Conservation (phyloP, 176 grass and related monocot species). For the Phyllostachys edulis region DNA sequence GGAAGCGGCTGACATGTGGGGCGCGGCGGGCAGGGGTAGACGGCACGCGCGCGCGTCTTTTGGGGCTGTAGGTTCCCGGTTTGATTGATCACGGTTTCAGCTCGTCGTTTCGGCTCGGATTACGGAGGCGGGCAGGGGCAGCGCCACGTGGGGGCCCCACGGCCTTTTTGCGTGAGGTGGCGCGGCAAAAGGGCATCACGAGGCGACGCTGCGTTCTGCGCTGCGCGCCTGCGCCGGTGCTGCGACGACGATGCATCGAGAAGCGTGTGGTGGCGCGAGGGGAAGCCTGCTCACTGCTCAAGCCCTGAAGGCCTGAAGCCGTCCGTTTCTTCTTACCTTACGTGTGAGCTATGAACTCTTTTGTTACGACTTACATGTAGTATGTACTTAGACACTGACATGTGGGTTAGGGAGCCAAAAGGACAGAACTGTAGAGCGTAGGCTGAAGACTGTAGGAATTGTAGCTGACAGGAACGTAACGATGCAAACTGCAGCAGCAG, state of each 20-base stretch:
- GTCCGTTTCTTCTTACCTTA: background rate
- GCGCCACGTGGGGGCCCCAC: too few species aligned
- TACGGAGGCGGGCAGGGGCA: background rate
- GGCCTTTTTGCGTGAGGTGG: background rate
- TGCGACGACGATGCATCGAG: background rate
- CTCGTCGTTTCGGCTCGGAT: background rate
- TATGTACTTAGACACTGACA: background rate
- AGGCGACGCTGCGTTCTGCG: background rate
- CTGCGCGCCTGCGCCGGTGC: background rate
- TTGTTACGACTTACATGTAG: background rate
- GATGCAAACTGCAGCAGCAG: background rate
- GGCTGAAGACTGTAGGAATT: background rate
- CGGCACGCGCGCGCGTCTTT: background rate
- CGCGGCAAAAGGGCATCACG: slow-evolving; percentile 32
- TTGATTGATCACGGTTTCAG: background rate
- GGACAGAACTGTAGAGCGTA: background rate
- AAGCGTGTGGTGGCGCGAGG: background rate
- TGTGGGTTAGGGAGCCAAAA: background rate
- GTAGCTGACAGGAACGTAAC: slow-evolving; percentile 14
- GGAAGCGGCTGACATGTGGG: background rate
- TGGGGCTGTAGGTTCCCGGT: background rate
- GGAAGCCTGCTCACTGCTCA: background rate
- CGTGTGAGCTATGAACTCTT: background rate
- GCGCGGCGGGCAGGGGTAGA: too few species aligned
- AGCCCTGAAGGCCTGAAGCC: background rate